Evolutionary conservation across 192 early-diverging fungal species (phyloP).

Genomic region (Entomortierella beljakovae): DNA sequence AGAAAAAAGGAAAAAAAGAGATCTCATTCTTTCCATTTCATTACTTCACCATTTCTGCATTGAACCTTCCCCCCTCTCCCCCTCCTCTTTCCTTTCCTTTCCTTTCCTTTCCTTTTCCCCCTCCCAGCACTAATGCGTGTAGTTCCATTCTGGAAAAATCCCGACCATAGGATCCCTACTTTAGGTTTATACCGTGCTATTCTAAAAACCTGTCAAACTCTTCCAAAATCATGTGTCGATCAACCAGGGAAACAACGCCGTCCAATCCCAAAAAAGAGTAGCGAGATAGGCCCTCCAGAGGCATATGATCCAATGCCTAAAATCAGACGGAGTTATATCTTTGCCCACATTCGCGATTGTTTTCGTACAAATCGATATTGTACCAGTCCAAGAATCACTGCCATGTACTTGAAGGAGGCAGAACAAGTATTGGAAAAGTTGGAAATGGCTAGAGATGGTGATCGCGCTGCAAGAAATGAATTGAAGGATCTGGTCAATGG

Average conservation of each 20-base stretch:
- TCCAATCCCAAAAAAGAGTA: constrained; percentile 25
- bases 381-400: constrained; percentile 42
- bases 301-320: constrained; percentile 8
- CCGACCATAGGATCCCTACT: constrained; percentile 47
- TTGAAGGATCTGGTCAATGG: constrained; percentile 44
- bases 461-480: constrained; percentile 23
- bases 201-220: constrained; percentile 19
- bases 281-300: constrained; percentile 30
- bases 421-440: constrained; percentile 26
- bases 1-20: background rate
- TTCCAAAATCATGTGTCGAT: constrained; percentile 20
- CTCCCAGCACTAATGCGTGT: too few species aligned
- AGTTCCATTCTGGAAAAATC: constrained; percentile 55
- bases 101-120: background rate
- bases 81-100: too few species aligned
- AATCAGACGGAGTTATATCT: constrained; percentile 43
- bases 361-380: constrained; percentile 47
- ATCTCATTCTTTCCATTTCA: too few species aligned
- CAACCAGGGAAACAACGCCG: constrained; percentile 24
- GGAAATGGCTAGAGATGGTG: constrained; percentile 29
- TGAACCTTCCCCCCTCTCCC: too few species aligned
- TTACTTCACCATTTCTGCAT: too few species aligned
- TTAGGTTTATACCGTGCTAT: constrained; percentile 43
- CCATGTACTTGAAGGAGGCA: constrained; percentile 30
- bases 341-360: constrained; percentile 32